Evolutionary conservation across 768 basidiomycete species (phyloP).

Genomic region (Amanita pseudoporphyria): DNA sequence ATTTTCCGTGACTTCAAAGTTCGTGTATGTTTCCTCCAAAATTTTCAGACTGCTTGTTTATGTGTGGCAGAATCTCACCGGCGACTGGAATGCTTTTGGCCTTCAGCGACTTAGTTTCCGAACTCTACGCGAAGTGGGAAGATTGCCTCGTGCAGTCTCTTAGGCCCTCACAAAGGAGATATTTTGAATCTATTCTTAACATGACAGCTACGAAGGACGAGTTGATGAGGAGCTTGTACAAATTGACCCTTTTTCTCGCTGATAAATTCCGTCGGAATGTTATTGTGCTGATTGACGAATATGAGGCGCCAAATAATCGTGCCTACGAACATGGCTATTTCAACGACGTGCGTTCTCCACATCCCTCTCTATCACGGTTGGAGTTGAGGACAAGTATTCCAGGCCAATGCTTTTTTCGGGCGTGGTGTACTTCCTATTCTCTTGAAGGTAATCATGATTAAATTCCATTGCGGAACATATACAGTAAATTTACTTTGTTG

Average conservation of each 20-base stretch:
- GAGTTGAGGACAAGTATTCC: too few species aligned
- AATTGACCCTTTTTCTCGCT: constrained; percentile 9
- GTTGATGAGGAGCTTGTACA: constrained; percentile 2
- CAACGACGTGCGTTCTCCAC: too few species aligned
- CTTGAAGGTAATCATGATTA: too few species aligned
- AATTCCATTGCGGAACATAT: too few species aligned
- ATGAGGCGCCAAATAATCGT: too few species aligned
- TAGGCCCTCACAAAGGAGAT: constrained; percentile 5
- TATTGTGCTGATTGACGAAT: constrained; percentile 11
- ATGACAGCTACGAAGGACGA: constrained; percentile 3
- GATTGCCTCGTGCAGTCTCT: constrained; percentile 9
- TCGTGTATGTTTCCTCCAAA: constrained; percentile 8
- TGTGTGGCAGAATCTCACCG: constrained; percentile 8
- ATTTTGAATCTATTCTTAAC: constrained; percentile 9
- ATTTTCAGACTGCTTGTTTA: constrained; percentile 7
- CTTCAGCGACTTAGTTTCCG: constrained; percentile 6
- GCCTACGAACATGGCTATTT: too few species aligned
- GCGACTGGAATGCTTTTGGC: constrained; percentile 7
- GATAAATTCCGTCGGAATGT: constrained; percentile 8
- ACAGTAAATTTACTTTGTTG: constrained; percentile 7
- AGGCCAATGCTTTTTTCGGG: too few species aligned
- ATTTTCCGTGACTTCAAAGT: too few species aligned
- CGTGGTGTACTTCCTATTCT: too few species aligned
- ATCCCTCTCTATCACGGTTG: too few species aligned
- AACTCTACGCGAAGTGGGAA: too few species aligned